phyloP scores from a whole-genome alignment of 768 basidiomycete species.

The Xerocomus spinulosus region DNA sequence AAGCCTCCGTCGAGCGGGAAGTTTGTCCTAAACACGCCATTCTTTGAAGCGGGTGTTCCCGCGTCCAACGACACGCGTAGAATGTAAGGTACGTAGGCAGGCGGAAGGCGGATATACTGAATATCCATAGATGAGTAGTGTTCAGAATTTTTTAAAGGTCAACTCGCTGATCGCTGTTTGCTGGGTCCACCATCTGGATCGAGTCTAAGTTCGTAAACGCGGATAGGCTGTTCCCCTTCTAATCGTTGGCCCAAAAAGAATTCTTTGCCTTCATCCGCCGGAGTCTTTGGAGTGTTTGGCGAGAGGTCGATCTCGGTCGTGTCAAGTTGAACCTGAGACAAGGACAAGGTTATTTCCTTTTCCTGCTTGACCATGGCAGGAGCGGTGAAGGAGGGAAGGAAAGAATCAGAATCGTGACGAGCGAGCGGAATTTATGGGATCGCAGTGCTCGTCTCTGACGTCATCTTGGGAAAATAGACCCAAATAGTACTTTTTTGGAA shows the following conservation, averaged over 20 bases:
- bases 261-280: slow-evolving; percentile 87
- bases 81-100: slow-evolving; percentile 84
- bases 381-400: neutral
- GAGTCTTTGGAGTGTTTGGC: slow-evolving; percentile 71
- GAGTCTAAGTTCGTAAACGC: slow-evolving; percentile 81
- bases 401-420: slow-evolving; percentile 1
- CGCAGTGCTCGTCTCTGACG: neutral
- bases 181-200: slow-evolving; percentile 89
- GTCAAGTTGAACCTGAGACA: slow-evolving; percentile 9
- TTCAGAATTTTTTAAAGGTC: neutral
- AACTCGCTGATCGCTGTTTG: slow-evolving; percentile 75
- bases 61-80: slow-evolving; percentile 88
- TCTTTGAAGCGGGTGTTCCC: slow-evolving; percentile 84
- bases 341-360: slow-evolving; percentile 8
- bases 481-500: too few species aligned
- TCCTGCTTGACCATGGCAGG: slow-evolving; percentile 13
- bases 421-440: neutral
- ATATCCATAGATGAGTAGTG: slow-evolving; percentile 10
- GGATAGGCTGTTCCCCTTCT: slow-evolving; percentile 59
- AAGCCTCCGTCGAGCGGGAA: slow-evolving; percentile 91
- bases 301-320: slow-evolving; percentile 1
- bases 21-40: slow-evolving; percentile 93
- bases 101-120: slow-evolving; percentile 95
- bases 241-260: slow-evolving; percentile 66
- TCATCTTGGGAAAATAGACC: neutral